These are phyloP conservation scores for Austroboletus eburneus DNA, from an alignment of 768 basidiomycete species.

Conservation along the genomic window DNA sequence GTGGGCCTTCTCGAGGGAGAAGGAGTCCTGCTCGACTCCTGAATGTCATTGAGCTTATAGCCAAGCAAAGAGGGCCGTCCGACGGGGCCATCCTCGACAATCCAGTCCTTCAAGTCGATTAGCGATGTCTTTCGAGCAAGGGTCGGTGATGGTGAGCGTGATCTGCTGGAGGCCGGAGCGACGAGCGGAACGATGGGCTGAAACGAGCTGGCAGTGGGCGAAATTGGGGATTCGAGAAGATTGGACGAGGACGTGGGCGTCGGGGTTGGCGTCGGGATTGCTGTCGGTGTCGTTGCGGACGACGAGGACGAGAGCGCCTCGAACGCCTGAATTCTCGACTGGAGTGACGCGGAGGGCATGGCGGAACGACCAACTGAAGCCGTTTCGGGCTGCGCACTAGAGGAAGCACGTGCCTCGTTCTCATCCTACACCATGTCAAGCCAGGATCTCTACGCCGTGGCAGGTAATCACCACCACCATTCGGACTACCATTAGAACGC, in stretches of 20 bases:
- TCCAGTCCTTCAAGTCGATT: slow-evolving; percentile 72
- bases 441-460: slow-evolving; percentile 68
- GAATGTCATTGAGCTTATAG: slow-evolving; percentile 15
- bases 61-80: slow-evolving; percentile 6
- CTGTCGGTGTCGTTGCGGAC: slow-evolving; percentile 10
- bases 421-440: neutral
- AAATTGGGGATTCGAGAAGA: slow-evolving; percentile 48
- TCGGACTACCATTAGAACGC: neutral
- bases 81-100: slow-evolving; percentile 56
- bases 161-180: slow-evolving; percentile 21
- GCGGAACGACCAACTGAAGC: slow-evolving; percentile 3
- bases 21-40: slow-evolving; percentile 22
- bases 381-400: no score
- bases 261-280: slow-evolving; percentile 1
- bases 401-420: no score
- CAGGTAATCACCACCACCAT: slow-evolving; percentile 41
- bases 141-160: slow-evolving; percentile 45
- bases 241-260: slow-evolving; percentile 11
- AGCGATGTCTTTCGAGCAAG: slow-evolving; percentile 51
- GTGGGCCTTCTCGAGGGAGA: slow-evolving; percentile 15
- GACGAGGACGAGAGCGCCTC: slow-evolving; percentile 45
- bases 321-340: slow-evolving; percentile 61
- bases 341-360: slow-evolving; percentile 47
- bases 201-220: slow-evolving; percentile 41
- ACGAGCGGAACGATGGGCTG: slow-evolving; percentile 41